Base-by-base conservation (phyloP, 495 filamentous ascomycete genomes). In the Usnea hakonensis region DNA sequence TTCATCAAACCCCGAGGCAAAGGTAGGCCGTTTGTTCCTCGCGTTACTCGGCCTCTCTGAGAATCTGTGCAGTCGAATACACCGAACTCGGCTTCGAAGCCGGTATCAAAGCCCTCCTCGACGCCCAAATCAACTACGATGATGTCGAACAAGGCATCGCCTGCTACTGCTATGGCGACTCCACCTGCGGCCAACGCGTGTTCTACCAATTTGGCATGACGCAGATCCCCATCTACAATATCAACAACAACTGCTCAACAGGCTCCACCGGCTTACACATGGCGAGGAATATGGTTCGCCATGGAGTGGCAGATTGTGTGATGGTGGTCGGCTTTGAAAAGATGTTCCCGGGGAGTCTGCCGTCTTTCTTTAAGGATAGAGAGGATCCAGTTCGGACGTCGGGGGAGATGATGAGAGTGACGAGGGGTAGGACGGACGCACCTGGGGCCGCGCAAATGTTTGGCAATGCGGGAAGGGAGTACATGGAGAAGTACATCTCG, bases 121-220 rank as follows among this genome's bases (percentile, higher is more conserved):
- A 98, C 72, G 94, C 94, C 0, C 84, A 94, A 44, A 90, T 98
- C 79, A 92, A 85, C 74, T 98, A 97, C 79, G 93, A 97, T 73
- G 90, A 97, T 57, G 91, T 98, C 55, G 91, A 96, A 64, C 90
- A 91, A 66, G 94, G 90, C 23, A 83, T 98, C n/a, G 94, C 93
- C 2, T 98, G 94, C 79, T 97, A 96, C 74, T 93, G 90, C 77
- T 98, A 95, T 71, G 94, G 91, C 67, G 94, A 97, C 77, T 90
- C 85, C 57, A 96, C 94, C 53, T 93, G 89, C 69, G 94, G 94
- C 32, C 94, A 98, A 80, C 86, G 94, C 54, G 91, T 97, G 65
- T 97, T 98, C 78, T 98, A 98, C 75, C 94, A 98, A 76, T 96
- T 97, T 73, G 94, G 94, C 74, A 91, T 97, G 84, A 97, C 90